Evolutionary conservation across 441 rosid species (phyloP), one percentile per base, ranked within the genome.

Genomic region (Erodium chrysanthum): DNA sequence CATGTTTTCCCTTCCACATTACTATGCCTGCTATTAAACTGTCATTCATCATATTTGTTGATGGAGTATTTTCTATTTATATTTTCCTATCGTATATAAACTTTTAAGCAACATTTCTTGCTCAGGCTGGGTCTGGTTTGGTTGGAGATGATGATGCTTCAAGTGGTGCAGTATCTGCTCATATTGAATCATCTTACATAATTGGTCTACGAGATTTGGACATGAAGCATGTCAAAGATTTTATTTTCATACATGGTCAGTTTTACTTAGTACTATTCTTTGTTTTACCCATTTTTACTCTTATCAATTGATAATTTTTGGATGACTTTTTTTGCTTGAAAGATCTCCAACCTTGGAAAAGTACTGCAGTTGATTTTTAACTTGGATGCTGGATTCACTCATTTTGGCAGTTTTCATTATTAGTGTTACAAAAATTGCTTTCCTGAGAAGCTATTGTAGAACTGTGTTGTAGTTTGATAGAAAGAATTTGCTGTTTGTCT

Each of bases 211-310:
- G 92, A 65, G 99, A 92, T 75, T 77, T 90, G 79, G 93, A 82
- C 69, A 81, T 95, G 89, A 92, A 86, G 84, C 98, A 95, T 70
- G 82, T 92, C 62, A 92, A 92, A 83, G 98, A 95, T 80, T 92
- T 95, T 74, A 81, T 95, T 78, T 95, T 95, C 78, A 83, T 92
- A 42, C 87, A 90, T 71, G 99, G 99, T 95, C 77, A 75, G 95
- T 72, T 59, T 70, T 72, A 68, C 71, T 54, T 54, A 35, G 73
- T 68, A 11, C 33, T 64, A 56, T 37, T 75, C 48, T 33, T 3
- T 44, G 52, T 12, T 44, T 35, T 35, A 35, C 4, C 5, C 40
- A 35, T 35, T 35, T 31, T 35, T 35, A 35, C 29, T 58, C 21
- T 31, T 21, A 58, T 58, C 10, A 21, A n/a, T 58, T 2, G 12